A percentile compares a stretch with the other conserved stretches of the same genome.
Evolutionary conservation across 768 basidiomycete genomes (phyloP).

Genomic region (Fistulinella prunicolor): DNA sequence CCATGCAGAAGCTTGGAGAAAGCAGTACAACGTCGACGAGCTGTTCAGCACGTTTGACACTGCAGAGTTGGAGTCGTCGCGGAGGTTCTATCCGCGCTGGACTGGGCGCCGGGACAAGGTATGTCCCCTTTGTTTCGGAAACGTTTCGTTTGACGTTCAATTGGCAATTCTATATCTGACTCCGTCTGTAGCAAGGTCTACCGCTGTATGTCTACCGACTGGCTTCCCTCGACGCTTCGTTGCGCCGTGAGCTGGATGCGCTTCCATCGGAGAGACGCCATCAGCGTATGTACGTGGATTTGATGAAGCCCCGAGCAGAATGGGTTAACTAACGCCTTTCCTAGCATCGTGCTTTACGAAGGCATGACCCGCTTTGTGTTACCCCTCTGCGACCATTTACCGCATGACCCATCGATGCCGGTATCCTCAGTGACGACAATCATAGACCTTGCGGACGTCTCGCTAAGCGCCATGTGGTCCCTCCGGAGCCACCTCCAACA

Average conservation of each 20-base stretch:
- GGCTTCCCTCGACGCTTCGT: slow-evolving; percentile 48
- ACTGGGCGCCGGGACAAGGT: slow-evolving; percentile 78
- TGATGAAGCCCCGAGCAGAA: too few species aligned
- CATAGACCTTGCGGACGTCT: slow-evolving; percentile 66
- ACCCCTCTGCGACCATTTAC: slow-evolving; percentile 59
- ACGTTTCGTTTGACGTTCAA: background rate
- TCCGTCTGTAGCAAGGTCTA: slow-evolving; percentile 48
- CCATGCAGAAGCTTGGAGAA: slow-evolving; percentile 66
- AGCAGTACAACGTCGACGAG: slow-evolving; percentile 55
- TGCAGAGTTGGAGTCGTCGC: slow-evolving; percentile 57
- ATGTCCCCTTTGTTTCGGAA: slow-evolving; percentile 2
- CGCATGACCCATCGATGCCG: slow-evolving; percentile 51
- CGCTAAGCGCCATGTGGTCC: slow-evolving; percentile 64
- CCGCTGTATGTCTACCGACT: slow-evolving; percentile 78
- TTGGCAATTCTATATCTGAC: background rate
- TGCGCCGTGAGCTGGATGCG: slow-evolving; percentile 60
- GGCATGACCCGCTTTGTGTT: slow-evolving; percentile 62
- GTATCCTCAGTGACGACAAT: slow-evolving; percentile 64
- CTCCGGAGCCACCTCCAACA: slow-evolving; percentile 72
- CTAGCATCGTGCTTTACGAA: slow-evolving; percentile 65
- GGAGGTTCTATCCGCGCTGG: slow-evolving; percentile 76
- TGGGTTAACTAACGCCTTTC: background rate
- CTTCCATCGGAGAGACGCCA: slow-evolving; percentile 54
- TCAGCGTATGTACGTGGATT: slow-evolving; percentile 62
- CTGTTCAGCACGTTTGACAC: slow-evolving; percentile 58